Evolutionary conservation across 2,329 filamentous ascomycete genomes (phyloP).

Genomic region (Fusarium coicis): DNA sequence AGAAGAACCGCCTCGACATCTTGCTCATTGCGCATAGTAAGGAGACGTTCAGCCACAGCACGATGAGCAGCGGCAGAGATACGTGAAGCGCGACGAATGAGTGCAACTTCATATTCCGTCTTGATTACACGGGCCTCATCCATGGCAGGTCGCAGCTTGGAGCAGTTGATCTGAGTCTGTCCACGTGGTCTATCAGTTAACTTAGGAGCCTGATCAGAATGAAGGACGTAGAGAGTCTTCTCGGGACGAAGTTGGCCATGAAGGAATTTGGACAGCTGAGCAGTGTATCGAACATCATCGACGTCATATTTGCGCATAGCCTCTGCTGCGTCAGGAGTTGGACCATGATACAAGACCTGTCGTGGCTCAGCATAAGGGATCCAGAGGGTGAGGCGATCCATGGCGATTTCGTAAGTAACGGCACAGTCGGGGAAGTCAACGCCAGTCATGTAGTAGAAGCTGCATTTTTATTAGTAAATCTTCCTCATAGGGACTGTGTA

Average conservation of each 20-base stretch:
- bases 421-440: constrained; percentile 64
- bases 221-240: constrained; percentile 58
- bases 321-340: constrained; percentile 68
- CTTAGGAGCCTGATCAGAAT: constrained; percentile 55
- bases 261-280: constrained; percentile 62
- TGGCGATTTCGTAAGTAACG: constrained; percentile 66
- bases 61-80: constrained; percentile 83
- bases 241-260: constrained; percentile 52
- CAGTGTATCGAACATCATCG: constrained; percentile 73
- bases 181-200: constrained; percentile 52
- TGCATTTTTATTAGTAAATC: constrained; percentile 37
- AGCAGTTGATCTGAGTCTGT: constrained; percentile 58
- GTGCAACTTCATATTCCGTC: constrained; percentile 83
- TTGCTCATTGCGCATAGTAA: constrained; percentile 76
- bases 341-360: constrained; percentile 72
- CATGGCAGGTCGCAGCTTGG: constrained; percentile 74
- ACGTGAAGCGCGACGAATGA: constrained; percentile 83
- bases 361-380: constrained; percentile 74
- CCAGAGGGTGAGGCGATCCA: constrained; percentile 76
- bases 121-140: constrained; percentile 85
- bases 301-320: constrained; percentile 73
- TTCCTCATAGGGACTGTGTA: background rate
- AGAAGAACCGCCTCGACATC: constrained; percentile 85
- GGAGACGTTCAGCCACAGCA: constrained; percentile 73
- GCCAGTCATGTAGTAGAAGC: constrained; percentile 69